Conservation (phyloP, 352 stramenopile species). For the Pythium guiyangense region DNA sequence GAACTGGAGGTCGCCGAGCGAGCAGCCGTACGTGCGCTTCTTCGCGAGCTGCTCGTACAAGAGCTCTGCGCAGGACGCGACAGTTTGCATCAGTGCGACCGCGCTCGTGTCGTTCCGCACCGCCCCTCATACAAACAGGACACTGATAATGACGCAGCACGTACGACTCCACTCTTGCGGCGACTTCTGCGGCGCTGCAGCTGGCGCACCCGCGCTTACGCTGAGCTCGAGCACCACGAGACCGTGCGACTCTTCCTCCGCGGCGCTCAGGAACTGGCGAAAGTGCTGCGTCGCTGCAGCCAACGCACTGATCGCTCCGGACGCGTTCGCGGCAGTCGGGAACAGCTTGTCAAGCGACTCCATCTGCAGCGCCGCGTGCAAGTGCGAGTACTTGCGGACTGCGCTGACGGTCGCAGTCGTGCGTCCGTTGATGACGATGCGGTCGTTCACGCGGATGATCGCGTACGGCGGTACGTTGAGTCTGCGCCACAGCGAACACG, state of each 20-base stretch:
- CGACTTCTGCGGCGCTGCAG: constrained; percentile 17
- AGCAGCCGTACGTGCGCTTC: constrained; percentile 28
- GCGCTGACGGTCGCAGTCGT: constrained; percentile 33
- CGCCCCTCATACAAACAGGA: background rate
- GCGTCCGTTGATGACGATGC: constrained; percentile 56
- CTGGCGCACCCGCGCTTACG: constrained; percentile 7
- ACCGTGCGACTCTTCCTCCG: constrained; percentile 46
- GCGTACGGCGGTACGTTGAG: constrained; percentile 65
- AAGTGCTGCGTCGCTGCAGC: constrained; percentile 38
- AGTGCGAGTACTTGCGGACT: constrained; percentile 56
- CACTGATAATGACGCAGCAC: too few relatives aligned
- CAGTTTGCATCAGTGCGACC: background rate
- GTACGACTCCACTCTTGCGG: constrained; percentile 57
- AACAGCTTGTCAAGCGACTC: constrained; percentile 47
- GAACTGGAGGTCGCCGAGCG: constrained; percentile 52
- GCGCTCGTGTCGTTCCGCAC: too few relatives aligned
- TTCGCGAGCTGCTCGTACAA: constrained; percentile 37
- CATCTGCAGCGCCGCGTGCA: constrained; percentile 46
- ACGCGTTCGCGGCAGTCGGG: constrained; percentile 10
- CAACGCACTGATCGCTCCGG: constrained; percentile 11
- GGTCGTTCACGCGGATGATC: constrained; percentile 63
- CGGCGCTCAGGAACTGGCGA: constrained; percentile 55
- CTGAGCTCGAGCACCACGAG: constrained; percentile 58
- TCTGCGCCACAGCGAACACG: constrained; percentile 10
- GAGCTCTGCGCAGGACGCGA: constrained; percentile 21